Evolutionary conservation across 257 asterid genomes (phyloP), one percentile per base, ranked within the genome.

Genomic region (Fraxinus cuspidata): DNA sequence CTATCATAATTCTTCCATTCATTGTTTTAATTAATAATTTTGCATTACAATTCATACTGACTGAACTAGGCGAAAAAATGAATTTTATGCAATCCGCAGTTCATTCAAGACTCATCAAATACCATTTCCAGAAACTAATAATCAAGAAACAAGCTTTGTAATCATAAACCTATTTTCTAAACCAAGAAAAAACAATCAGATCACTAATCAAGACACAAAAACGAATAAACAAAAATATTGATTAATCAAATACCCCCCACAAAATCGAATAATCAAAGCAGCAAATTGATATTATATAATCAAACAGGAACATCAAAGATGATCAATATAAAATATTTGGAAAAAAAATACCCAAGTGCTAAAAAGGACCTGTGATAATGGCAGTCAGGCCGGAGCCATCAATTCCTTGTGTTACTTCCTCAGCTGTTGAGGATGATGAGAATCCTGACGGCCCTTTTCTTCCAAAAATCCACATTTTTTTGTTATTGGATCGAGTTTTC

Each of bases 301-400:
- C 9, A 37, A 37, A 37, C 9, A 7, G 42, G 42, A 37, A 37
- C 42, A 37, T 37, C 42, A 37, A 37, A 37, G 42, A 37, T 37
- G 42, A 37, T 37, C 42, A 6, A 37, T 7, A 7, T 6, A 37
- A 37, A 8, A 37, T 37, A 37, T 37, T 37, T 37, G 11, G 0
- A 37, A 37, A 37, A 37, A 37, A 37, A 37, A 37, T 7, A 69
- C 21, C 27, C 49, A 31, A 74, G 29, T 23, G 77, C 79, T 60
- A 28, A 79, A 2, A 76, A 77, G 70, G n/a, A 90, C 91, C 95
- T 70, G 95, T 88, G 63, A 90, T 89, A 44, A 91, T 83, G 77
- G 93, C 93, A 73, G 93, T 88, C 79, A 91, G 95, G 72, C 80
- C 85, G 66, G 91, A 78, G 69, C 72, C 93, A 81, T 88, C 90